These are phyloP conservation scores for Suillus fuscotomentosus DNA, from an alignment of 768 basidiomycete genomes.

Conservation along the genomic window DNA sequence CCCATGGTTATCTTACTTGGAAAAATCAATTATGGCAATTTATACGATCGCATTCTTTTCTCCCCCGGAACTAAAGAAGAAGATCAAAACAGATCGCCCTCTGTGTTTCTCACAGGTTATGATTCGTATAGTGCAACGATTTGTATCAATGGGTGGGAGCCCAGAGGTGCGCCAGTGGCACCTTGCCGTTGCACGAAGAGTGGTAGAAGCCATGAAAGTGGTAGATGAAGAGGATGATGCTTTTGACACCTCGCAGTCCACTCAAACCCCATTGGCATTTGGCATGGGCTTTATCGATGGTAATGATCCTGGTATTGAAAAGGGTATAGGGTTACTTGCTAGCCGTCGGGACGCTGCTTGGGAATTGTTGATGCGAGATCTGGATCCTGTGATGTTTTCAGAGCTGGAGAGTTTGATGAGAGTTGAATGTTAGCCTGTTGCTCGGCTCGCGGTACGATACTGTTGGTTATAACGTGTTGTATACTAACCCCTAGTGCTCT, in stretches of 20 bases:
- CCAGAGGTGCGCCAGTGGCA: constrained; percentile 55
- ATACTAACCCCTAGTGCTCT: neutral
- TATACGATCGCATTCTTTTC: constrained; percentile 87
- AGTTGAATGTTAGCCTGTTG: constrained; percentile 45
- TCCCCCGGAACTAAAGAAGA: constrained; percentile 68
- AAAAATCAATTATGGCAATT: constrained; percentile 77
- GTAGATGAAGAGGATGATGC: constrained; percentile 75
- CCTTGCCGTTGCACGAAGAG: constrained; percentile 57
- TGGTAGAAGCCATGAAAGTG: constrained; percentile 75
- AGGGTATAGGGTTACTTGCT: constrained; percentile 72
- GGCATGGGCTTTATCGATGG: constrained; percentile 86
- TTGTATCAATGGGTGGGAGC: constrained; percentile 45
- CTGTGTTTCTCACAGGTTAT: constrained; percentile 72
- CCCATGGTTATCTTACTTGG: constrained; percentile 73
- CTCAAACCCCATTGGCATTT: constrained; percentile 64
- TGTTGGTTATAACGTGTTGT: constrained; percentile 12
- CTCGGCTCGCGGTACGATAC: neutral
- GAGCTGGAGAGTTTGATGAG: constrained; percentile 80
- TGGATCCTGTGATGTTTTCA: constrained; percentile 72
- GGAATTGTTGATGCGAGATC: constrained; percentile 71
- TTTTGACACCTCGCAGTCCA: constrained; percentile 64
- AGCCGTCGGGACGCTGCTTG: constrained; percentile 70
- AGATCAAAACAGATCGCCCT: constrained; percentile 60
- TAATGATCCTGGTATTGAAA: constrained; percentile 62
- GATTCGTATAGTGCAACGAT: constrained; percentile 67